These are phyloP conservation scores for Acanthamoeba lugdunensis DNA, from an alignment of 208 protist species.

Conservation along the genomic window DNA sequence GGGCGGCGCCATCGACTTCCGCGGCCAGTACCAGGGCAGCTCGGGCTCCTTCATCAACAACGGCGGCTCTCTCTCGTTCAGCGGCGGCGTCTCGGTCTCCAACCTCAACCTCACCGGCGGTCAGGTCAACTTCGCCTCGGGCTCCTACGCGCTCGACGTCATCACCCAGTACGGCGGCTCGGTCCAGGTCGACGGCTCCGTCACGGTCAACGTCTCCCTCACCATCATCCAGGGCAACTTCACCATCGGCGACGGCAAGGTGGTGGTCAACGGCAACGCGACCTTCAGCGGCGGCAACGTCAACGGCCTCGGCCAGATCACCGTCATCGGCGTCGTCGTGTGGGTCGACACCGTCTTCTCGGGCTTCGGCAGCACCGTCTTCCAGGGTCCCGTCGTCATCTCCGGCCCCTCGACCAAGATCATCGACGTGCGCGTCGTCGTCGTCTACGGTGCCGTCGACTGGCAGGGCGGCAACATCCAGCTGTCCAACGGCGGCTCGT, in stretches of 20 bases:
- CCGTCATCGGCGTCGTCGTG: slow-evolving; percentile 62
- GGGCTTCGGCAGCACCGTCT: slow-evolving; percentile 65
- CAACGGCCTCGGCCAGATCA: slow-evolving; percentile 63
- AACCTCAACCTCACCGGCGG: slow-evolving; percentile 70
- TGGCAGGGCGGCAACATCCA: slow-evolving; percentile 68
- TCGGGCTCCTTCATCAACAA: slow-evolving; percentile 21
- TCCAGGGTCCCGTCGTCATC: slow-evolving; percentile 39
- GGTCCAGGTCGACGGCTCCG: slow-evolving; percentile 22
- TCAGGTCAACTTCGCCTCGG: slow-evolving; percentile 56
- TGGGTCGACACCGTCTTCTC: slow-evolving; percentile 66
- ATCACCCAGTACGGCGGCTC: slow-evolving; percentile 52
- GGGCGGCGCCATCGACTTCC: slow-evolving; percentile 65
- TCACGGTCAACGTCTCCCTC: slow-evolving; percentile 69
- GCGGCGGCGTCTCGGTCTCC: slow-evolving; percentile 47
- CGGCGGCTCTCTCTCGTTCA: slow-evolving; percentile 56
- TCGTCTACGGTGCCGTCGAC: slow-evolving; percentile 49
- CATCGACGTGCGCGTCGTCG: slow-evolving; percentile 48
- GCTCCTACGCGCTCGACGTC: slow-evolving; percentile 49
- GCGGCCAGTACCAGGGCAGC: slow-evolving; percentile 28
- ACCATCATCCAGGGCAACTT: slow-evolving; percentile 50
- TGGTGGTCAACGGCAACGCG: slow-evolving; percentile 3
- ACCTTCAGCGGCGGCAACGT: slow-evolving; percentile 55
- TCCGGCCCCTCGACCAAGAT: slow-evolving; percentile 45
- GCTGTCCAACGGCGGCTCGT: slow-evolving; percentile 62
- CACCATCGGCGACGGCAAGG: slow-evolving; percentile 48